phyloP scores from a whole-genome alignment of 495 filamentous ascomycete species.

The Podospora didyma region DNA sequence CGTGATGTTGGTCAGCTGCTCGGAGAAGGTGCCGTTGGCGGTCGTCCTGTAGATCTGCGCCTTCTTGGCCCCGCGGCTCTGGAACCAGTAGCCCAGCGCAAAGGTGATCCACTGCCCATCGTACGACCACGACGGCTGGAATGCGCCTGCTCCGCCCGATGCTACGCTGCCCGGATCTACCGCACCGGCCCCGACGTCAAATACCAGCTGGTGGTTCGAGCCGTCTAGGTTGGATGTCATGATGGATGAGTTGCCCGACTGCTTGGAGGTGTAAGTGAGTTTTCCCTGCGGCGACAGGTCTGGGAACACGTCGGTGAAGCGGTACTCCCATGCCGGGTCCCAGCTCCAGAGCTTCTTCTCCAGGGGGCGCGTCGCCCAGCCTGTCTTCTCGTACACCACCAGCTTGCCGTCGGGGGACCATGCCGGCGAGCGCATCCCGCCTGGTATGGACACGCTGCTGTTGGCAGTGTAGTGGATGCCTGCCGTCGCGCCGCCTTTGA shows the following conservation, averaged over 20 bases:
- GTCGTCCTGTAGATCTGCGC: neutral
- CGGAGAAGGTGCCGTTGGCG: neutral
- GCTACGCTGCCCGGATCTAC: neutral
- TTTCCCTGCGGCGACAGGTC: neutral
- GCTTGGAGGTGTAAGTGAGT: neutral
- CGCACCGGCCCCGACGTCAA: neutral
- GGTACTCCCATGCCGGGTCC: neutral
- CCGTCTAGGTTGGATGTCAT: neutral
- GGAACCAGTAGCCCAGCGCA: neutral
- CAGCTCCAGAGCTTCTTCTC: neutral
- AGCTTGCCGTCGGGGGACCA: neutral
- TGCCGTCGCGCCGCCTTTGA: neutral
- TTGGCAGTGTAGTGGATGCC: neutral
- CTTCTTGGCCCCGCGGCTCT: neutral
- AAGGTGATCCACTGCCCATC: neutral
- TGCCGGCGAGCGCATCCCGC: neutral
- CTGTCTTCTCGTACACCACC: neutral
- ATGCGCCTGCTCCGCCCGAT: neutral
- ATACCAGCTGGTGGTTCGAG: neutral
- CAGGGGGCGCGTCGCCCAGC: neutral
- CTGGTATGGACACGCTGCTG: neutral
- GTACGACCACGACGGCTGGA: neutral
- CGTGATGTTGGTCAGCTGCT: conserved; percentile 1
- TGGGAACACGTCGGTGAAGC: neutral
- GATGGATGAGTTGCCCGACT: neutral